Evolutionary conservation across 2,329 filamentous ascomycete species (phyloP).

Genomic region (Fusarium guadeloupense): DNA sequence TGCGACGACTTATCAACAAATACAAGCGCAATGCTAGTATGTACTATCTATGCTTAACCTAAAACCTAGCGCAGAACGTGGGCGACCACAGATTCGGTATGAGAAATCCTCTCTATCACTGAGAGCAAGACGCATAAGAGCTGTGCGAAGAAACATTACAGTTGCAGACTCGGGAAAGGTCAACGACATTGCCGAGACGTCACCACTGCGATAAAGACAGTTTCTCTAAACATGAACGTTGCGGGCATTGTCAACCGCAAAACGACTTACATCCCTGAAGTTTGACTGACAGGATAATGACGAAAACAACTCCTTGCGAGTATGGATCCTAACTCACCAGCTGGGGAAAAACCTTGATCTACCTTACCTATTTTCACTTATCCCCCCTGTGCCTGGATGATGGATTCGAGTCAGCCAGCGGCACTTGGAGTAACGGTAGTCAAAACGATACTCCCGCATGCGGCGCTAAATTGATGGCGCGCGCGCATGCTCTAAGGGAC

Average conservation of each 20-base stretch:
- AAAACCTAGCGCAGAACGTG: not conserved
- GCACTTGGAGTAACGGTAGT: conserved; percentile 22
- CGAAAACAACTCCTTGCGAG: conserved; percentile 2
- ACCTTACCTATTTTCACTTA: not conserved
- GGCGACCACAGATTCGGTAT: not conserved
- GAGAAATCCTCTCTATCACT: not conserved
- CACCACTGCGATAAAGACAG: not conserved
- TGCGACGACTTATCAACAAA: conserved; percentile 12
- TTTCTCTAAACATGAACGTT: not conserved
- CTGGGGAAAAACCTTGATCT: conserved; percentile 16
- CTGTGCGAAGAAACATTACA: not conserved
- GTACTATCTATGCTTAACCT: not conserved
- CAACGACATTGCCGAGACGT: not conserved
- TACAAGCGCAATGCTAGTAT: conserved; percentile 12
- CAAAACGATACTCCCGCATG: conserved; percentile 10
- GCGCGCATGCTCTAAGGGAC: conserved; percentile 5
- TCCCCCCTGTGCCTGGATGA: conserved; percentile 11
- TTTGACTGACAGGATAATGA: conserved; percentile 17
- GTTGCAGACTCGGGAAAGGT: not conserved
- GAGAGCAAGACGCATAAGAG: not conserved
- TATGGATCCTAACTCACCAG: not conserved
- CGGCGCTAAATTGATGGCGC: conserved; percentile 20
- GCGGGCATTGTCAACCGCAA: not conserved
- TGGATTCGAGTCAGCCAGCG: conserved; percentile 11
- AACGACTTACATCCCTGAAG: not conserved